Evolutionary conservation across 1,284 basidiomycete genomes (phyloP).

Genomic region (Thecaphora thlaspeos): DNA sequence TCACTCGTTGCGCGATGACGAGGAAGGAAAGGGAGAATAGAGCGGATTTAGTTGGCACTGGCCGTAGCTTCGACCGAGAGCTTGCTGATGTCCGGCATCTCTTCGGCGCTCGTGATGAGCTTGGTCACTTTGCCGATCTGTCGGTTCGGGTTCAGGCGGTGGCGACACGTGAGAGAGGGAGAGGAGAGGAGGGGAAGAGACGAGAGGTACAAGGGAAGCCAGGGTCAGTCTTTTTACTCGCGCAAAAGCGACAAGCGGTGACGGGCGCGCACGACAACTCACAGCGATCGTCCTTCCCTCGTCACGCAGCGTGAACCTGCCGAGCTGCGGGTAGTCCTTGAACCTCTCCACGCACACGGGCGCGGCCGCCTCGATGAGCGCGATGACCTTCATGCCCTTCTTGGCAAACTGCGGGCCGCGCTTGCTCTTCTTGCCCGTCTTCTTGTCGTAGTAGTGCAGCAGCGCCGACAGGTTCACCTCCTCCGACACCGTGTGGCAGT

Average conservation of each 20-base stretch:
- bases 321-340: slow-evolving; percentile 56
- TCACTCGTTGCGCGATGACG: too few relatives aligned
- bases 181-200: too few relatives aligned
- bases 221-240: neutral
- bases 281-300: slow-evolving; percentile 52
- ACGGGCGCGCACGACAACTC: neutral
- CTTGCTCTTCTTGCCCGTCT: slow-evolving; percentile 57
- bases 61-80: slow-evolving; percentile 29
- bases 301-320: slow-evolving; percentile 55
- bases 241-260: too few relatives aligned
- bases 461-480: slow-evolving; percentile 48
- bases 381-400: slow-evolving; percentile 57
- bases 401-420: slow-evolving; percentile 54
- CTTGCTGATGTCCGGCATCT: slow-evolving; percentile 46
- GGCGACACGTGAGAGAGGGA: too few relatives aligned
- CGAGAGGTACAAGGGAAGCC: neutral
- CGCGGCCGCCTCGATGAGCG: slow-evolving; percentile 51
- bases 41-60: slow-evolving; percentile 11
- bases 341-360: slow-evolving; percentile 55
- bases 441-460: slow-evolving; percentile 58
- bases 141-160: neutral
- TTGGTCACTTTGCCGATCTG: slow-evolving; percentile 56
- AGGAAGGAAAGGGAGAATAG: too few relatives aligned
- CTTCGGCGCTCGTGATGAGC: slow-evolving; percentile 39
- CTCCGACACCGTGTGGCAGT: slow-evolving; percentile 54